phyloP scores from a whole-genome alignment of 2,329 filamentous ascomycete species.

The Claviceps sp. region DNA sequence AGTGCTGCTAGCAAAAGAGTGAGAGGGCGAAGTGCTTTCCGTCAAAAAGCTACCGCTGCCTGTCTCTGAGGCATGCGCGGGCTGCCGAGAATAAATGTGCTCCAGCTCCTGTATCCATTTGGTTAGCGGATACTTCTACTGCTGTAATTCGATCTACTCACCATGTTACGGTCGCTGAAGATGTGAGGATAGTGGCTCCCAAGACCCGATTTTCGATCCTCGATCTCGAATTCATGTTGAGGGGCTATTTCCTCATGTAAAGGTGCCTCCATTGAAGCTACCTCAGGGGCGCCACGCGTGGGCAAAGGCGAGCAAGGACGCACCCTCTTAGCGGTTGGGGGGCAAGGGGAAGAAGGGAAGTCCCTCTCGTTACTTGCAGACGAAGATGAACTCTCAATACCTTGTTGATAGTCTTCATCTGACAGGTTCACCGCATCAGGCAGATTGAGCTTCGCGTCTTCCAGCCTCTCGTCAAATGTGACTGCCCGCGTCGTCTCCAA shows the following conservation, averaged over 20 bases:
- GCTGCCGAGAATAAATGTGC: not conserved
- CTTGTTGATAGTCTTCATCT: slow-evolving; percentile 4
- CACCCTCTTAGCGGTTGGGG: not conserved
- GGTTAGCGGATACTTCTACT: not conserved
- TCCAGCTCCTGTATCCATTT: not conserved
- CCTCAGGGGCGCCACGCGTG: not conserved
- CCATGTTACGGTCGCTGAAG: not conserved
- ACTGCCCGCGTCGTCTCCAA: slow-evolving; percentile 16
- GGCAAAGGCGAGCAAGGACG: slow-evolving; percentile 7
- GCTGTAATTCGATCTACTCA: not conserved
- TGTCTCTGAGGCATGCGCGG: not conserved
- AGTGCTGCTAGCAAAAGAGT: not conserved
- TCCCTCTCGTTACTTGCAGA: slow-evolving; percentile 3
- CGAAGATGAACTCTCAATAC: not conserved
- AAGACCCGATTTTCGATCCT: not conserved
- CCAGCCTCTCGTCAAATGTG: slow-evolving; percentile 18
- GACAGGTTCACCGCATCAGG: slow-evolving; percentile 6
- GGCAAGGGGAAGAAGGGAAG: slow-evolving; percentile 7
- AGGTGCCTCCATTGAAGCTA: not conserved
- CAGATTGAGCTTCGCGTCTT: slow-evolving; percentile 20
- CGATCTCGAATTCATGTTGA: not conserved
- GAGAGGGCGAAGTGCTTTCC: slow-evolving; percentile 1
- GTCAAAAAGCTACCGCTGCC: not conserved
- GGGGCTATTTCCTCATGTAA: not conserved
- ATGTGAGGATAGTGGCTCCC: not conserved